phyloP scores from a whole-genome alignment of 495 filamentous ascomycete species.

The Mytilinidion resinicola region DNA sequence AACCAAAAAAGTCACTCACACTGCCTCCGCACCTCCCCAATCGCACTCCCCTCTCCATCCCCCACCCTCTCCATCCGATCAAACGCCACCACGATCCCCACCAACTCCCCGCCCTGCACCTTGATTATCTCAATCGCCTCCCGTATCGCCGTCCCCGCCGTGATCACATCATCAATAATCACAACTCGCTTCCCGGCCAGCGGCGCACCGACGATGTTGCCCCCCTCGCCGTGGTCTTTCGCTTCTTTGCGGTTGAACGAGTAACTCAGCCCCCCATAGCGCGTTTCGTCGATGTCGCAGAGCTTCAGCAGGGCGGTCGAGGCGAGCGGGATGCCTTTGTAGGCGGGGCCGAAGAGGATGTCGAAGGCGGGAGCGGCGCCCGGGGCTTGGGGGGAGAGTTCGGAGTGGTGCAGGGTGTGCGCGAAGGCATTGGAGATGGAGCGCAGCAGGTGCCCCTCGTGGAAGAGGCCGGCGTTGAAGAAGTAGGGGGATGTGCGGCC shows the following conservation, averaged over 20 bases:
- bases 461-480: conserved; percentile 89
- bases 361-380: conserved; percentile 47
- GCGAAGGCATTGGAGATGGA: conserved; percentile 77
- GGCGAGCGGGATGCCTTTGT: conserved; percentile 93
- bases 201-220: conserved; percentile 78
- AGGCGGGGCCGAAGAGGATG: conserved; percentile 78
- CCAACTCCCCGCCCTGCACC: conserved; percentile 70
- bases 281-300: conserved; percentile 50
- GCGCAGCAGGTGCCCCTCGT: conserved; percentile 64
- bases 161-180: conserved; percentile 94
- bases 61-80: conserved; percentile 73
- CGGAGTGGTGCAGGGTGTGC: conserved; percentile 48
- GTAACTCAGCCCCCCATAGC: conserved; percentile 60
- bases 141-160: conserved; percentile 85
- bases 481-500: conserved; percentile 94
- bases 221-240: conserved; percentile 91
- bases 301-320: conserved; percentile 64
- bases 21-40: conserved; percentile 73
- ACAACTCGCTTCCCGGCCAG: conserved; percentile 78
- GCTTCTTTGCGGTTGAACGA: conserved; percentile 92
- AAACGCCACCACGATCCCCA: conserved; percentile 79
- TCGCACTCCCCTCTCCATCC: conserved; percentile 41
- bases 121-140: conserved; percentile 81
- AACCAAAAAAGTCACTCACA: no score
- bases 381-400: conserved; percentile 5